Conservation (phyloP, 495 filamentous ascomycete genomes). For the Physcia stellaris region DNA sequence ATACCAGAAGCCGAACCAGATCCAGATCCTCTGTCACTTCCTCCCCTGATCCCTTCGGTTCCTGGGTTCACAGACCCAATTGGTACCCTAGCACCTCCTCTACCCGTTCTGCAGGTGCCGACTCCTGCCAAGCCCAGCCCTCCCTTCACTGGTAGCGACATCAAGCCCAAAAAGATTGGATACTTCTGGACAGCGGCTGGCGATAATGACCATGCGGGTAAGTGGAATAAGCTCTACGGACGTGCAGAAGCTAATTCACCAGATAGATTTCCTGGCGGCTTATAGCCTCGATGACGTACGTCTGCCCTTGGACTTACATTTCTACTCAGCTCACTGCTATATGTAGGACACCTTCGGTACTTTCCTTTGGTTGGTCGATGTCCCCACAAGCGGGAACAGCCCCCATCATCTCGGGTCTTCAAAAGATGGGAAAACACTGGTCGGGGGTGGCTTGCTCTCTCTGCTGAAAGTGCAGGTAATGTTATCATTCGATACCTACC, state of each 20-base stretch:
- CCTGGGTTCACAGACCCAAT: conserved; percentile 45
- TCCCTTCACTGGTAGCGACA: conserved; percentile 37
- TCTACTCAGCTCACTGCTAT: not conserved
- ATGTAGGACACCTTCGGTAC: conserved; percentile 43
- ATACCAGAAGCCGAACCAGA: not conserved
- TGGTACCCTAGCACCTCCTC: conserved; percentile 32
- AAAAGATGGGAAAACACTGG: conserved; percentile 43
- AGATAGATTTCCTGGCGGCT: conserved; percentile 42
- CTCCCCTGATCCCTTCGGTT: conserved; percentile 43
- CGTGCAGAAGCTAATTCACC: not conserved
- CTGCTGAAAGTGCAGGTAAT: conserved; percentile 41
- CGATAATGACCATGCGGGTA: conserved; percentile 41
- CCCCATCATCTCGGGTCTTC: conserved; percentile 48
- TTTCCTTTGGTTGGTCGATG: conserved; percentile 43
- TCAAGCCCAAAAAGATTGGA: conserved; percentile 53
- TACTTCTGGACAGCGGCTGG: conserved; percentile 50
- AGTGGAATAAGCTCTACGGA: too few relatives aligned
- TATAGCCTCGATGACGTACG: conserved; percentile 44
- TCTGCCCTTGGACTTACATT: not conserved
- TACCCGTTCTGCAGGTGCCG: conserved; percentile 45
- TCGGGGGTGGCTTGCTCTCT: conserved; percentile 46
- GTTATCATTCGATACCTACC: not conserved
- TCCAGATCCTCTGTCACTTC: conserved; percentile 16
- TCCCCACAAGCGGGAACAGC: conserved; percentile 45
- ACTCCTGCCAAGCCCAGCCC: conserved; percentile 41